A percentile compares a stretch with the other conserved stretches of the same genome.
phyloP scores from a whole-genome alignment of 176 grass and related monocot genomes.

The Microstegium vimineum region DNA sequence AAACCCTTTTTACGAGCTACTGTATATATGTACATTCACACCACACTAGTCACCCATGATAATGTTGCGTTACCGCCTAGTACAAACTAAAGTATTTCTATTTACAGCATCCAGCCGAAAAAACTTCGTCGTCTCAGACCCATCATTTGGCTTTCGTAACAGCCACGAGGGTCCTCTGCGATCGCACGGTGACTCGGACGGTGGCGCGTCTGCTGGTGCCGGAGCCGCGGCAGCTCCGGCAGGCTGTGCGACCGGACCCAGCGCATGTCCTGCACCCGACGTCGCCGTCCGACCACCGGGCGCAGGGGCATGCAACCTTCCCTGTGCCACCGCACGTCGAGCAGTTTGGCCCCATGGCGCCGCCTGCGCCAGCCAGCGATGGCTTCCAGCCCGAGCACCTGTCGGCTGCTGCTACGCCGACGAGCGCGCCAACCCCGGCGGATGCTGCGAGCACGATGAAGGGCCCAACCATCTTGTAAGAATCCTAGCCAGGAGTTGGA shows the following conservation, averaged over 20 bases:
- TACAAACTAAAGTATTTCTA: not conserved
- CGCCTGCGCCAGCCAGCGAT: not conserved
- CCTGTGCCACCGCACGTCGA: slow-evolving; percentile 50
- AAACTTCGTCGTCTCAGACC: not conserved
- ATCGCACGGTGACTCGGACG: slow-evolving; percentile 23
- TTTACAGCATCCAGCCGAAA: not conserved
- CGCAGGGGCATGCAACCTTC: slow-evolving; percentile 47
- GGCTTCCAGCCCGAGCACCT: not conserved
- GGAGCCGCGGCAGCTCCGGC: slow-evolving; percentile 52
- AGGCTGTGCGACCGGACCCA: slow-evolving; percentile 35
- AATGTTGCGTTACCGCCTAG: no score
- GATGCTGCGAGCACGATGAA: slow-evolving; percentile 33
- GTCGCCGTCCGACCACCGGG: slow-evolving; percentile 62
- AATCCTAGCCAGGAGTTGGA: not conserved
- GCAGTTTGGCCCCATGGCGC: slow-evolving; percentile 13
- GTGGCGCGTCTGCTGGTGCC: slow-evolving; percentile 37
- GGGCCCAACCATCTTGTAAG: slow-evolving; percentile 25
- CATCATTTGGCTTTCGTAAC: not conserved
- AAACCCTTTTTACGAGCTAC: no score
- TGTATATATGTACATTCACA: no score
- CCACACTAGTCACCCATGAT: no score
- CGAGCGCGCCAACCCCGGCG: slow-evolving; percentile 34
- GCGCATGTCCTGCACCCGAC: slow-evolving; percentile 51
- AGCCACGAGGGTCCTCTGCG: not conserved
- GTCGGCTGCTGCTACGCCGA: slow-evolving; percentile 32